Evolutionary conservation across 2,329 filamentous ascomycete genomes (phyloP), one percentile per base, ranked within the genome.

Genomic region (Dactylellina leptospora): DNA sequence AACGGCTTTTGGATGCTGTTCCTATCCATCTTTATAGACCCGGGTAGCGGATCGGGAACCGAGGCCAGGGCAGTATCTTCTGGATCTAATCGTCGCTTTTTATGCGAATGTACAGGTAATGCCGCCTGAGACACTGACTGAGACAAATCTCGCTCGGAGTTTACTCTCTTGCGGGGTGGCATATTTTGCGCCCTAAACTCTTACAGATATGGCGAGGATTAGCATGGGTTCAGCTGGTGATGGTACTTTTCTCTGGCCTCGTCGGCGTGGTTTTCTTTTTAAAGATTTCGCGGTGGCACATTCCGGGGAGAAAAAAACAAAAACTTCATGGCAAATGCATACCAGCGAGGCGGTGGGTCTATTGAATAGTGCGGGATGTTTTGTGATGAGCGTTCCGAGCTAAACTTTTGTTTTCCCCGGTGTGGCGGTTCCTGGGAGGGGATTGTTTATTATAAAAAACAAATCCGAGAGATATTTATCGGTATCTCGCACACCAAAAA

Each of bases 21-120:
- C 42, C 18, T 25, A 58, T 62, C 66, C 66, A 58, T 71, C 58
- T 71, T 71, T 71, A 71, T 71, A 71, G 66, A 53, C 23, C 20
- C 51, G 18, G 38, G 20, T 36, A 33, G 47, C 11, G 44, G 27
- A 10, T 27, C 44, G 20, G 13, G 27, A 50, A 53, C 23, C 30
- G 47, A 36, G 22, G 58, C 18, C 23, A 50, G 50, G 25, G 44
- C 45, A 23, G 25, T 42, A 40, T 51, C 58, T 50, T 40, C 33
- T 58, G 25, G 44, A 63, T 71, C 66, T 36, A 61, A 54, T 23
- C 58, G 58, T 51, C 66, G 66, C 66, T 71, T 71, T 44, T 63
- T 71, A 58, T 71, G 66, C 58, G 58, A 58, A 42, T 51, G 42
- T 36, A 51, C 58, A 20, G 42, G 58, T 11, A 50, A 45, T 23